A percentile compares a stretch with the other conserved stretches of the same genome.
Conservation (phyloP, 768 basidiomycete species). For the Neoboletus subvelutipes region DNA sequence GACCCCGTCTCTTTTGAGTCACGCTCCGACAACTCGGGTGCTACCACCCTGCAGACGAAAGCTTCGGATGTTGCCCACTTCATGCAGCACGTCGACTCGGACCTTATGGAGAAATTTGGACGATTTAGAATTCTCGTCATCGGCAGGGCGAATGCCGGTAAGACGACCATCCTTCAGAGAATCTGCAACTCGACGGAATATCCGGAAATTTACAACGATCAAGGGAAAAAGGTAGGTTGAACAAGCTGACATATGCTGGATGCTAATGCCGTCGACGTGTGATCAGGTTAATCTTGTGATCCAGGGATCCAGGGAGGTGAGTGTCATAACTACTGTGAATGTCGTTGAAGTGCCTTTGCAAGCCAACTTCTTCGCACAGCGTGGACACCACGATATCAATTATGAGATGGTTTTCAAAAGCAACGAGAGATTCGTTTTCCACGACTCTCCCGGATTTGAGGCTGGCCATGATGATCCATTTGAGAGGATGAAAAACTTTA, state of each 20-base stretch:
- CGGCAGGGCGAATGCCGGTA: not conserved
- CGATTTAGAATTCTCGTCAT: not conserved
- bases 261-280: not conserved
- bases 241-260: not conserved
- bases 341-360: not conserved
- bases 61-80: not conserved
- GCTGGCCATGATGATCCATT: not conserved
- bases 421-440: not conserved
- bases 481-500: not conserved
- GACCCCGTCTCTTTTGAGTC: not conserved
- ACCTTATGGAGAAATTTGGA: not conserved
- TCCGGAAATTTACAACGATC: too few species aligned
- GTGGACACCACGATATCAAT: not conserved
- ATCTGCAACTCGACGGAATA: too few species aligned
- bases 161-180: not conserved
- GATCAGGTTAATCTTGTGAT: not conserved
- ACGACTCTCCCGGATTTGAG: not conserved
- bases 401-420: not conserved
- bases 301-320: not conserved
- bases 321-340: not conserved
- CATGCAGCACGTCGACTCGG: not conserved
- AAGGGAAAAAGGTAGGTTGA: not conserved
- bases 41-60: not conserved
- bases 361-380: not conserved
- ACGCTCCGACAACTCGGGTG: not conserved